Evolutionary conservation across 179 eudicot species (phyloP).

Genomic region (Beta macrorhiza): DNA sequence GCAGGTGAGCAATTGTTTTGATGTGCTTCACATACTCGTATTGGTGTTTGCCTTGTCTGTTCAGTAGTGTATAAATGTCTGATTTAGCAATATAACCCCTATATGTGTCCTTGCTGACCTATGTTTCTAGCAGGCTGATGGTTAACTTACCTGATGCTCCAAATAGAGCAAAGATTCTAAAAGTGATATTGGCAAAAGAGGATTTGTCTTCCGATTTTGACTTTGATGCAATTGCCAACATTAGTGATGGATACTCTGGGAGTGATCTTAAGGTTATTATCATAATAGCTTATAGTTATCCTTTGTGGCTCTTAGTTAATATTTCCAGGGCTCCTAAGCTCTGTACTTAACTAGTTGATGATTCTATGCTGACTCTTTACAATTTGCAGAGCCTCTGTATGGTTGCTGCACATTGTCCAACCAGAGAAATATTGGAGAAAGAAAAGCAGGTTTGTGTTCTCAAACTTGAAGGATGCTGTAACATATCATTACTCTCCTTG

Average conservation of each 20-base stretch:
- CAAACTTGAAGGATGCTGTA: not conserved
- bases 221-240: slow-evolving; percentile 70
- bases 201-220: slow-evolving; percentile 69
- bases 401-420: slow-evolving; percentile 92
- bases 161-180: slow-evolving; percentile 76
- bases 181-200: slow-evolving; percentile 83
- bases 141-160: slow-evolving; percentile 84
- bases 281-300: not conserved
- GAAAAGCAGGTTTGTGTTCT: slow-evolving; percentile 61
- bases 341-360: not conserved
- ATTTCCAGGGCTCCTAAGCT: not conserved
- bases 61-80: not conserved
- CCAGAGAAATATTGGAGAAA: slow-evolving; percentile 83
- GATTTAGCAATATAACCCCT: not conserved
- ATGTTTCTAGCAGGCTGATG: slow-evolving; percentile 64
- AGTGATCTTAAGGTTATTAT: slow-evolving; percentile 80
- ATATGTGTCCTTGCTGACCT: not conserved
- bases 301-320: not conserved
- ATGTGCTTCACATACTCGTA: not conserved
- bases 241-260: slow-evolving; percentile 94
- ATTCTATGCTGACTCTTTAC: too few species aligned
- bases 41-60: not conserved
- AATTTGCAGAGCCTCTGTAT: slow-evolving; percentile 74
- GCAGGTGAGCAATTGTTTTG: slow-evolving; percentile 46
- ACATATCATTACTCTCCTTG: not conserved